Conservation (phyloP, 164 flowering plant species). For the Liquidambar formosana region DNA sequence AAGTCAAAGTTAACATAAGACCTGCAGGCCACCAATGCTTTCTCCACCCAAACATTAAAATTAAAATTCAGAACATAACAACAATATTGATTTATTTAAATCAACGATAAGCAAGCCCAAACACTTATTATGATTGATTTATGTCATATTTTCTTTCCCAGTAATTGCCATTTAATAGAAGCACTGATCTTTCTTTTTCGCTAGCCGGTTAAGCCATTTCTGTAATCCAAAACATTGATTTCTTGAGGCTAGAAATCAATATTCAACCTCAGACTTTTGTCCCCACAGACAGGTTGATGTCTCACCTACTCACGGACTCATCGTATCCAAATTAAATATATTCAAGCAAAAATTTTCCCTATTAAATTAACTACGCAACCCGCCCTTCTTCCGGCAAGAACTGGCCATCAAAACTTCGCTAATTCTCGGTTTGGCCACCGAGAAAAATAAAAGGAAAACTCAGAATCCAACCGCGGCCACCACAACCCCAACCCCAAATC, state of each 20-base stretch:
- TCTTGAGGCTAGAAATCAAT: background rate
- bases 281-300: background rate
- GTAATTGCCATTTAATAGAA: background rate
- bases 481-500: background rate
- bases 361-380: too few species aligned
- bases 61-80: background rate
- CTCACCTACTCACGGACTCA: background rate
- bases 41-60: background rate
- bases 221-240: background rate
- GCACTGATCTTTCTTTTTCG: too few species aligned
- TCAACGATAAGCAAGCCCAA: too few species aligned
- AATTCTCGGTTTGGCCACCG: background rate
- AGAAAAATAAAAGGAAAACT: background rate
- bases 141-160: background rate
- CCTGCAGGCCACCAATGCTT: background rate
- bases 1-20: background rate
- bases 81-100: background rate
- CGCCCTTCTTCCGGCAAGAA: background rate
- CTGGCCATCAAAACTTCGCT: background rate
- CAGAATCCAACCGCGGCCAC: background rate
- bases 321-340: background rate
- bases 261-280: background rate
- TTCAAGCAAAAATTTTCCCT: background rate
- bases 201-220: background rate
- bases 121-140: background rate